A percentile compares a stretch with the other conserved stretches of the same genome.
These are phyloP conservation scores for Prunella vulgaris DNA, from an alignment of 257 asterid genomes.

Conservation along the genomic window DNA sequence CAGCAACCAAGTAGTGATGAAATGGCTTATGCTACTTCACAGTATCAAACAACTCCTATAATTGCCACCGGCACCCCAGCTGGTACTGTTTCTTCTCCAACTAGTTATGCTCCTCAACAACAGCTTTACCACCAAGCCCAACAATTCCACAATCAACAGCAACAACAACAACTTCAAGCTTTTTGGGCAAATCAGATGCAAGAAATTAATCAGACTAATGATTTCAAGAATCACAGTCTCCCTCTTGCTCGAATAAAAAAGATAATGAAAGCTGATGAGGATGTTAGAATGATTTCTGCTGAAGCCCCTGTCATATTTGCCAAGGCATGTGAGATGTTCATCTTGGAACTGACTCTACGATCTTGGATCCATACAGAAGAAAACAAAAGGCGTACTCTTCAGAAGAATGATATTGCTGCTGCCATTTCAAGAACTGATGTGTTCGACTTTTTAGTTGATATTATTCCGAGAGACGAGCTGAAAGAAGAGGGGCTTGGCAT, in stretches of 20 bases:
- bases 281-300: constrained; percentile 61
- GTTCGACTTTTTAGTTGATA: constrained; percentile 60
- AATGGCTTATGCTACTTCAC: constrained; percentile 31
- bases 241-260: constrained; percentile 65
- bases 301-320: constrained; percentile 66
- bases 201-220: constrained; percentile 44
- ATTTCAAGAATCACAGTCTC: constrained; percentile 65
- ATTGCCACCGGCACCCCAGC: constrained; percentile 45
- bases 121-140: constrained; percentile 49
- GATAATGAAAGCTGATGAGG: constrained; percentile 71
- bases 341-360: constrained; percentile 56
- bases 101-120: constrained; percentile 31
- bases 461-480: constrained; percentile 57
- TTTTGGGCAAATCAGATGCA: constrained; percentile 55
- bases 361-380: constrained; percentile 68
- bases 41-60: constrained; percentile 29
- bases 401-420: constrained; percentile 65
- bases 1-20: constrained; percentile 30
- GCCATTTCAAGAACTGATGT: constrained; percentile 66
- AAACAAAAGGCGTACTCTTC: constrained; percentile 63
- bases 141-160: constrained; percentile 45
- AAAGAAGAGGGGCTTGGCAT: constrained; percentile 60
- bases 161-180: constrained; percentile 46
- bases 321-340: constrained; percentile 71
- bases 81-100: constrained; percentile 41